A percentile compares a stretch with the other conserved stretches of the same genome.
Conservation (phyloP, 2,329 filamentous ascomycete species). For the Ophiocordyceps robertsii region DNA sequence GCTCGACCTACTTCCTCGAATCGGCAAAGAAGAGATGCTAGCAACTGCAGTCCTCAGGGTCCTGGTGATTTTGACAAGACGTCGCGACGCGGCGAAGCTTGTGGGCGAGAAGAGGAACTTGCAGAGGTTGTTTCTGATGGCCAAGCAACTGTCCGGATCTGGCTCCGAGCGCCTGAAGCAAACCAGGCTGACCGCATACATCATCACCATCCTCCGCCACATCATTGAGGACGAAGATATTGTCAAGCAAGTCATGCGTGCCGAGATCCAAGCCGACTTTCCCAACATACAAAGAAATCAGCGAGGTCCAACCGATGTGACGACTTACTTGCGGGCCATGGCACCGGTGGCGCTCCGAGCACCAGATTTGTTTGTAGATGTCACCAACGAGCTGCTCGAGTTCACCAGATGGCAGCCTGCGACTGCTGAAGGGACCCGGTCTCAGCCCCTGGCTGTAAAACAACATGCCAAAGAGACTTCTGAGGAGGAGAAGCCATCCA, state of each 20-base stretch:
- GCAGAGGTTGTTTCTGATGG: constrained; percentile 84
- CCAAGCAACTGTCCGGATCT: constrained; percentile 74
- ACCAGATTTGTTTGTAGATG: constrained; percentile 74
- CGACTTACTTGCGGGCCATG: constrained; percentile 61
- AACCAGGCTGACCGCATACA: constrained; percentile 39
- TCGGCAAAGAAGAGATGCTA: constrained; percentile 77
- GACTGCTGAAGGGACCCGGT: constrained; percentile 17
- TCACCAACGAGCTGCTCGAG: constrained; percentile 74
- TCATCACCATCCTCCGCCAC: constrained; percentile 81
- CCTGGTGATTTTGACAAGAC: constrained; percentile 75
- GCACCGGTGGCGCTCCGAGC: constrained; percentile 69
- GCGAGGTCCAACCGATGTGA: constrained; percentile 50
- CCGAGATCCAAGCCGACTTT: constrained; percentile 72
- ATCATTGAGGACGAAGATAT: constrained; percentile 90
- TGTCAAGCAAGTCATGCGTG: constrained; percentile 80
- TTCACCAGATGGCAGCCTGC: constrained; percentile 45
- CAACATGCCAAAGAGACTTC: constrained; percentile 13
- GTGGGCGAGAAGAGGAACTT: constrained; percentile 83
- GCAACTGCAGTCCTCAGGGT: constrained; percentile 74
- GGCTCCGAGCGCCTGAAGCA: constrained; percentile 60
- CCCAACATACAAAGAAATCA: constrained; percentile 36
- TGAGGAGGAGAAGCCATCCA: constrained; percentile 5
- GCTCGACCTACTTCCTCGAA: constrained; percentile 70
- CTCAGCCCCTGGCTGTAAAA: constrained; percentile 27
- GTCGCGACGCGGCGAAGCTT: constrained; percentile 57